Evolutionary conservation across 306 rosid species (phyloP).

Genomic region (Hippophae tibetana): DNA sequence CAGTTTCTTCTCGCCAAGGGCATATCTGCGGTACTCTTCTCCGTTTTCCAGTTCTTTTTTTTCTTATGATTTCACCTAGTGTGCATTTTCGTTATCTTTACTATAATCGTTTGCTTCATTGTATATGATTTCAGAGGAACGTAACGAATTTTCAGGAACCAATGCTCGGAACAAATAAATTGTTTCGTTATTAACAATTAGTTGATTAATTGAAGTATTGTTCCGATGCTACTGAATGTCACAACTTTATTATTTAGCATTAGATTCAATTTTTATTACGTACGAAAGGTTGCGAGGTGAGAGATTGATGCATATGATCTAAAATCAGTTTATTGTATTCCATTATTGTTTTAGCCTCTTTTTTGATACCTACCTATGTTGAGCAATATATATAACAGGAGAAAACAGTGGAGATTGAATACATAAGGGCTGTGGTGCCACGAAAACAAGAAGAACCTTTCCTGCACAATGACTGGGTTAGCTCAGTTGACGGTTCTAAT

Average conservation of each 20-base stretch:
- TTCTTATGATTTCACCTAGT: not conserved
- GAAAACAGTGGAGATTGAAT: slow-evolving; percentile 70
- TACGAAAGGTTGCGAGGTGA: not conserved
- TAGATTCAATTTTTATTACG: not conserved
- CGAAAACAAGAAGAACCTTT: slow-evolving; percentile 79
- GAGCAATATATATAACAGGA: slow-evolving; percentile 37
- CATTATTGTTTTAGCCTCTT: not conserved
- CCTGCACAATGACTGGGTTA: slow-evolving; percentile 90
- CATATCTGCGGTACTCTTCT: slow-evolving; percentile 56
- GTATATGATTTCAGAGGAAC: not conserved
- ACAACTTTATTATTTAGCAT: not conserved
- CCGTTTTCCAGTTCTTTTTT: not conserved
- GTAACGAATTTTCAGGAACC: not conserved
- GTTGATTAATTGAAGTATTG: not conserved
- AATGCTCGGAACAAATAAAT: not conserved
- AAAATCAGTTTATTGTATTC: not conserved
- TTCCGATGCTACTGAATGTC: not conserved
- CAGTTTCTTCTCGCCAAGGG: slow-evolving; percentile 78
- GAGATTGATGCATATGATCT: not conserved
- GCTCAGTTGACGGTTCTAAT: slow-evolving; percentile 85
- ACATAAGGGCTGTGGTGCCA: slow-evolving; percentile 63
- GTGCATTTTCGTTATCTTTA: not conserved
- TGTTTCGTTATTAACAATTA: too few species aligned
- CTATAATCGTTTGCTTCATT: not conserved
- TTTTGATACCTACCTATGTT: slow-evolving; percentile 5